These are phyloP conservation scores for Aspergillus persii DNA, from an alignment of 2,329 filamentous ascomycete species.

Conservation along the genomic window DNA sequence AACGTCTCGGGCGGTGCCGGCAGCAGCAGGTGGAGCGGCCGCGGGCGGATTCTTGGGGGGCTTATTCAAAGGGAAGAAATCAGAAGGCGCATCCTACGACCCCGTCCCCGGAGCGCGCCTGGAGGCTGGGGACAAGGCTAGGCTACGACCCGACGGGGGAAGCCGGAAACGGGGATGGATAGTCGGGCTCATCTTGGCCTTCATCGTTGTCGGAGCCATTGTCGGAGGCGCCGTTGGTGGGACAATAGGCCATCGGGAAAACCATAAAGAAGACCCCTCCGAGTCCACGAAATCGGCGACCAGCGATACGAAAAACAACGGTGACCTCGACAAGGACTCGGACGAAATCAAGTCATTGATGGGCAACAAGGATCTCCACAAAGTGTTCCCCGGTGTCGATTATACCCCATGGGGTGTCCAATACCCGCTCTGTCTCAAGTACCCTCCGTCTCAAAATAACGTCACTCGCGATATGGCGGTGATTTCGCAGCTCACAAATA, in stretches of 20 bases:
- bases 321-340: constrained; percentile 72
- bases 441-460: constrained; percentile 88
- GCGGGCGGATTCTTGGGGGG: constrained; percentile 31
- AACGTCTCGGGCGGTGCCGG: constrained; percentile 36
- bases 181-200: constrained; percentile 62
- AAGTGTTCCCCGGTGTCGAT: constrained; percentile 92
- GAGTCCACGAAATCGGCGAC: constrained; percentile 51
- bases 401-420: constrained; percentile 91
- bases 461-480: constrained; percentile 88
- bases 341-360: constrained; percentile 76
- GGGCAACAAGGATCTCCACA: constrained; percentile 79
- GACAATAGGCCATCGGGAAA: constrained; percentile 57
- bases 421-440: constrained; percentile 75
- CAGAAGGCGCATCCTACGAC: constrained; percentile 53
- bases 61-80: constrained; percentile 42
- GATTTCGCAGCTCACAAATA: constrained; percentile 84
- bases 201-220: constrained; percentile 68
- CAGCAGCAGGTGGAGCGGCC: constrained; percentile 45
- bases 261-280: constrained; percentile 35
- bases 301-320: constrained; percentile 61
- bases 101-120: constrained; percentile 46
- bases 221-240: constrained; percentile 73
- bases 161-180: constrained; percentile 69
- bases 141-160: constrained; percentile 54
- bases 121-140: constrained; percentile 59